These are phyloP conservation scores for Erythrophleum fordii DNA, from an alignment of 306 rosid species.

Conservation along the genomic window DNA sequence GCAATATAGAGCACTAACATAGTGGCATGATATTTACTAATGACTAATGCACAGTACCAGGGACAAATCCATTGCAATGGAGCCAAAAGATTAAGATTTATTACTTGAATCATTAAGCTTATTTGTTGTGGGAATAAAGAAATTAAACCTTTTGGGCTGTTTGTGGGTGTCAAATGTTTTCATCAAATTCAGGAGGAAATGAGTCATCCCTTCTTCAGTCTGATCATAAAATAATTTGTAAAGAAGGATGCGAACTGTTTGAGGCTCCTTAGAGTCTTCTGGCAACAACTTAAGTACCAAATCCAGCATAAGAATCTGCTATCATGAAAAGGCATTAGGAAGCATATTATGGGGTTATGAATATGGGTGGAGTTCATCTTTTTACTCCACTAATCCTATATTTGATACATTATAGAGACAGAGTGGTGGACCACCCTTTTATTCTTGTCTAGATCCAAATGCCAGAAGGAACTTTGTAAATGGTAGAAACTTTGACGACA, in stretches of 20 bases:
- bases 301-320: constrained; percentile 89
- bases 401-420: constrained; percentile 8
- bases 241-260: constrained; percentile 88
- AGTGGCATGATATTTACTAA: background rate
- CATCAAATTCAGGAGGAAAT: constrained; percentile 72
- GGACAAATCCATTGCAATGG: background rate
- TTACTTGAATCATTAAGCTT: background rate
- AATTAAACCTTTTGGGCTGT: constrained; percentile 81
- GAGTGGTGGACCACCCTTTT: background rate
- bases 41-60: background rate
- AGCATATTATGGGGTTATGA: constrained; percentile 32
- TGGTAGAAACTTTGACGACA: background rate
- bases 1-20: background rate
- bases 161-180: constrained; percentile 81
- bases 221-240: constrained; percentile 96
- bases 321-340: constrained; percentile 45
- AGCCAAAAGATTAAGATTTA: background rate
- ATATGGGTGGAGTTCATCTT: constrained; percentile 21
- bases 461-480: background rate
- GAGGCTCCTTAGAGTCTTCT: constrained; percentile 83
- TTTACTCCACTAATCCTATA: background rate
- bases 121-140: constrained; percentile 27
- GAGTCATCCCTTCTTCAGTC: constrained; percentile 97
- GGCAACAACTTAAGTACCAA: constrained; percentile 77
- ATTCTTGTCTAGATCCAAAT: background rate